phyloP scores from a whole-genome alignment of 495 filamentous ascomycete species.

The Stereocaulon alpinum region DNA sequence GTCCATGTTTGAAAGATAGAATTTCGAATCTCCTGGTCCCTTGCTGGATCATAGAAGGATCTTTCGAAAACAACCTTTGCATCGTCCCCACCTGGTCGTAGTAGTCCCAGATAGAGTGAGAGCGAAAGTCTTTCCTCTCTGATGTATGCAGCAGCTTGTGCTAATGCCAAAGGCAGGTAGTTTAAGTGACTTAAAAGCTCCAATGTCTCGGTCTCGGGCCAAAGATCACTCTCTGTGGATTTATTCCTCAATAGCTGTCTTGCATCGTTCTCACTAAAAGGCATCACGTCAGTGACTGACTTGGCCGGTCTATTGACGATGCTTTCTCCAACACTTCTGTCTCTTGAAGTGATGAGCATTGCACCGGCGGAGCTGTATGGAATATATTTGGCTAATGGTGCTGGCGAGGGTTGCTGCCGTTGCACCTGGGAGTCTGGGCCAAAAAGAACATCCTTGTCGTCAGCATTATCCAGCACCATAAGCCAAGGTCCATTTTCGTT shows the following conservation, averaged over 20 bases:
- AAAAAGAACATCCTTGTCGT: slow-evolving; percentile 32
- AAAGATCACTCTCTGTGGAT: background rate
- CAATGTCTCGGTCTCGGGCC: background rate
- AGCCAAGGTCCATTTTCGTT: slow-evolving; percentile 32
- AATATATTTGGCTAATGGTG: slow-evolving; percentile 19
- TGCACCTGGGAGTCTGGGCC: background rate
- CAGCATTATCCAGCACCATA: slow-evolving; percentile 40
- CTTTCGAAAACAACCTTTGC: slow-evolving; percentile 4
- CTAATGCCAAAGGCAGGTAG: slow-evolving; percentile 20
- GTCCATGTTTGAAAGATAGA: slow-evolving; percentile 34
- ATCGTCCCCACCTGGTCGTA: background rate
- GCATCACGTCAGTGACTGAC: background rate
- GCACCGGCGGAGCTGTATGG: slow-evolving; percentile 16
- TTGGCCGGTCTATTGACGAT: background rate
- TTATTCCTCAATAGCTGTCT: background rate
- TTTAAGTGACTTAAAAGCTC: slow-evolving; percentile 9
- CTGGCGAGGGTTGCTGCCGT: background rate
- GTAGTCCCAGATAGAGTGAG: slow-evolving; percentile 13
- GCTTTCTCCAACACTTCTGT: slow-evolving; percentile 11
- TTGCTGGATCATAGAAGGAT: slow-evolving; percentile 16
- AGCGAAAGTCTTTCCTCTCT: slow-evolving; percentile 8
- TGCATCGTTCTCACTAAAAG: background rate
- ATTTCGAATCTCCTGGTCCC: slow-evolving; percentile 23
- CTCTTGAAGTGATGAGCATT: slow-evolving; percentile 24
- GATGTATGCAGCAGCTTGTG: slow-evolving; percentile 20